Conservation (phyloP, 352 stramenopile species). For the Pelagophyceae sp. region DNA sequence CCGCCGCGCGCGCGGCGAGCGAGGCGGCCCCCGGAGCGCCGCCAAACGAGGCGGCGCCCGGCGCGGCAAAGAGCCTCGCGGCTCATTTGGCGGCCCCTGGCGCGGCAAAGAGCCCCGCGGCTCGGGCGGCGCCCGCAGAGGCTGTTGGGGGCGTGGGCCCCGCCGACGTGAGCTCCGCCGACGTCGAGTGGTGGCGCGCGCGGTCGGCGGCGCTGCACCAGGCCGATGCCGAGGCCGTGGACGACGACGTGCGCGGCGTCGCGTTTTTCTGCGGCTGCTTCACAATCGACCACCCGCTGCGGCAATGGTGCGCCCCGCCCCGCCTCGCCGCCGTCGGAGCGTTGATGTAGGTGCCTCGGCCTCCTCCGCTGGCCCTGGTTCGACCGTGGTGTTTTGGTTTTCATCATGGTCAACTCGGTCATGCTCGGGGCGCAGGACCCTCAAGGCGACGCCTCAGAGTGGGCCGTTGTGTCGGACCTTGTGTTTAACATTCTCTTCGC, state of each 20-base stretch:
- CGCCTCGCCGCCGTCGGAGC: background rate
- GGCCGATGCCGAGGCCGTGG: no score
- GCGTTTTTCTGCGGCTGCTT: background rate
- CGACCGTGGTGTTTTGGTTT: slow-evolving; percentile 22
- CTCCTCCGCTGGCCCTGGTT: slow-evolving; percentile 4
- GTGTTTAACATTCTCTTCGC: slow-evolving; percentile 63
- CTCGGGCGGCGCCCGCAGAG: no score
- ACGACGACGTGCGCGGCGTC: background rate
- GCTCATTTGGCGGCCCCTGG: no score
- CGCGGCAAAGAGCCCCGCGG: no score
- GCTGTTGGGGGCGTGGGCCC: no score
- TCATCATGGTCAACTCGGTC: slow-evolving; percentile 29
- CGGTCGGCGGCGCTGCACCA: background rate
- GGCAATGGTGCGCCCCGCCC: background rate
- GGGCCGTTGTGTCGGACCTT: slow-evolving; percentile 39
- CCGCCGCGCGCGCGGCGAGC: no score
- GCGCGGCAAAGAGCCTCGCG: no score
- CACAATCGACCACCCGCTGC: background rate
- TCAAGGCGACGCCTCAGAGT: background rate
- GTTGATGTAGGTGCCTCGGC: background rate
- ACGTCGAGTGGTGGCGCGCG: background rate
- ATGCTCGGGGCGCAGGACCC: slow-evolving; percentile 23
- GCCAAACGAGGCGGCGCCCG: no score
- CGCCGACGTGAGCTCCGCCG: background rate
- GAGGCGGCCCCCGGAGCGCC: no score